Percentiles rank a stretch among this genome's conserved stretches.
phyloP scores from a whole-genome alignment of 2,329 filamentous ascomycete genomes.

The Trichophyton schoenleinii region DNA sequence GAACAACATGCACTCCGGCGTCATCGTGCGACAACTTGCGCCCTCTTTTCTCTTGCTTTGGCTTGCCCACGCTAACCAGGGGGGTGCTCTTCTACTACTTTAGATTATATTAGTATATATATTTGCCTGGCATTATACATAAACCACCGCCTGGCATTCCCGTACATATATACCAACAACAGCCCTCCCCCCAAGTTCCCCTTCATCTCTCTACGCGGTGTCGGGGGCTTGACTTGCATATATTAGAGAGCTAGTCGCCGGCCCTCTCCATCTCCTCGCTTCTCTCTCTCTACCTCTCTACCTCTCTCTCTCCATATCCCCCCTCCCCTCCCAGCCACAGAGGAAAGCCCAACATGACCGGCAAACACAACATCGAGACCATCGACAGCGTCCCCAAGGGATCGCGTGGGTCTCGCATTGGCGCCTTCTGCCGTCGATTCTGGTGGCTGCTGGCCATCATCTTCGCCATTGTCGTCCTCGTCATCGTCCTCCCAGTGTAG shows the following conservation, averaged over 20 bases:
- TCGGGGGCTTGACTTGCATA: neutral
- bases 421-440: constrained; percentile 31
- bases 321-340: neutral
- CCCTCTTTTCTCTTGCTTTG: neutral
- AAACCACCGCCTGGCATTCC: too few species aligned
- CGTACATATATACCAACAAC: too few species aligned
- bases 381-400: constrained; percentile 14
- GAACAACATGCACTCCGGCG: neutral
- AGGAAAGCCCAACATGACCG: constrained; percentile 6
- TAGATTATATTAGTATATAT: too few species aligned
- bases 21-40: neutral
- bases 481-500: constrained; percentile 46
- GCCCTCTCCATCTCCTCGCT: neutral
- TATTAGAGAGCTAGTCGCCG: neutral
- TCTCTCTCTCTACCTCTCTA: neutral
- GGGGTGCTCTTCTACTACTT: too few species aligned
- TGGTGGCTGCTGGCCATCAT: constrained; percentile 45
- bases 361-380: constrained; percentile 7
- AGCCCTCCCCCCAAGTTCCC: too few species aligned
- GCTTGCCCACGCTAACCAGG: neutral
- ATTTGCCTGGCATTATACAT: too few species aligned
- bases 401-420: constrained; percentile 19
- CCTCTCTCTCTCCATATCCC: too few species aligned
- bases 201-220: too few species aligned
- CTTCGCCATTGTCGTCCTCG: constrained; percentile 39